Conservation (phyloP, 805 yeast genomes). For the Cyberlindnera americana region DNA sequence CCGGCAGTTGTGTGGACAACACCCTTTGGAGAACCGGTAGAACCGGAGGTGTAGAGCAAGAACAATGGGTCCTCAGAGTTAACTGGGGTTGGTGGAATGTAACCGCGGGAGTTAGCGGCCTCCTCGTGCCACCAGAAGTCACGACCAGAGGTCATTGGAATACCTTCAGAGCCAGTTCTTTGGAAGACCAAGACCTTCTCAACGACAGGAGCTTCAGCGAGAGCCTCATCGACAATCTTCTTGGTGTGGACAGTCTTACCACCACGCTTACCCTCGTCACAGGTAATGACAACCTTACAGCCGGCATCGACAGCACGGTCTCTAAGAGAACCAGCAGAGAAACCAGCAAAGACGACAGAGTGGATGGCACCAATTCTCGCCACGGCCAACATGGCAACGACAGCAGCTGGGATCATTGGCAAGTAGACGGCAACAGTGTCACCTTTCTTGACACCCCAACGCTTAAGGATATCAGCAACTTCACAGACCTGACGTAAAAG, state of each 20-base stretch:
- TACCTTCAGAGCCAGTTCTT: slow-evolving; percentile 51
- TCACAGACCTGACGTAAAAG: slow-evolving; percentile 65
- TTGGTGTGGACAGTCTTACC: slow-evolving; percentile 78
- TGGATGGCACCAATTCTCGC: slow-evolving; percentile 80
- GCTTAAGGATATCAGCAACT: slow-evolving; percentile 64
- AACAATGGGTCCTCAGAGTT: slow-evolving; percentile 79
- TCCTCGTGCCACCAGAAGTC: slow-evolving; percentile 81
- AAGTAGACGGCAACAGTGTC: slow-evolving; percentile 83
- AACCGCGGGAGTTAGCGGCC: slow-evolving; percentile 59
- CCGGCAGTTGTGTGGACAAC: slow-evolving; percentile 82
- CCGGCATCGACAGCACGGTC: slow-evolving; percentile 86
- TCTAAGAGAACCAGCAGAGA: slow-evolving; percentile 83
- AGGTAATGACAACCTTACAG: slow-evolving; percentile 69
- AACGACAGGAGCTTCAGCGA: slow-evolving; percentile 44
- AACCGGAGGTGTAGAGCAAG: slow-evolving; percentile 80
- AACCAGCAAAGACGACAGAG: slow-evolving; percentile 84
- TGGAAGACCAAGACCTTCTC: slow-evolving; percentile 66
- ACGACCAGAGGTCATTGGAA: slow-evolving; percentile 29
- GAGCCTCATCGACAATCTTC: slow-evolving; percentile 78
- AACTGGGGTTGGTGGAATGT: slow-evolving; percentile 71
- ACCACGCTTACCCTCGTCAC: slow-evolving; percentile 82
- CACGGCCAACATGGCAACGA: slow-evolving; percentile 72
- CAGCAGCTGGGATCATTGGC: slow-evolving; percentile 84
- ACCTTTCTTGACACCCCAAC: slow-evolving; percentile 71
- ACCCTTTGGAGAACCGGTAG: slow-evolving; percentile 89